These are phyloP conservation scores for Camelina sativa DNA, from an alignment of 345 rosid genomes.

Conservation along the genomic window DNA sequence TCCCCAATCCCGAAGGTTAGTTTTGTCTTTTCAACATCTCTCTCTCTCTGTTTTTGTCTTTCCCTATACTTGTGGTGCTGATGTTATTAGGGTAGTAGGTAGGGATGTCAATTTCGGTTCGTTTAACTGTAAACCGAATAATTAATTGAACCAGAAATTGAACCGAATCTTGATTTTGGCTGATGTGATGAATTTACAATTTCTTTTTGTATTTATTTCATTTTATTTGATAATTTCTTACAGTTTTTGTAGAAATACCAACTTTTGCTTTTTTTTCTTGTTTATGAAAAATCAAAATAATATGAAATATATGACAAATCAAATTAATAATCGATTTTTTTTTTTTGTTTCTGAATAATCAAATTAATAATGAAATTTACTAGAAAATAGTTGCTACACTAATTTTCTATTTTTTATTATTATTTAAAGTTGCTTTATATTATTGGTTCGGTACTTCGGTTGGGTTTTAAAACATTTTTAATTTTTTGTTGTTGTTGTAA, in stretches of 20 bases:
- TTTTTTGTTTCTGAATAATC: no score
- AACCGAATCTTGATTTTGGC: neutral
- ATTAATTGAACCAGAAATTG: neutral
- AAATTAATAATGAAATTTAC: neutral
- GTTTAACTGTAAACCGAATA: slow-evolving; percentile 1
- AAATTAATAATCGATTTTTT: no score
- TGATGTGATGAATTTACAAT: neutral
- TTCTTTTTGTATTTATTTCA: neutral
- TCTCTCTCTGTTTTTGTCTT: neutral
- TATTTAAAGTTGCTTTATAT: neutral
- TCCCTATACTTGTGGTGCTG: neutral
- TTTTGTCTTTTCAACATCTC: slow-evolving; percentile 6
- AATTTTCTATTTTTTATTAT: neutral
- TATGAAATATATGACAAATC: no score
- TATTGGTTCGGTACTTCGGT: neutral
- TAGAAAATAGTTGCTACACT: neutral
- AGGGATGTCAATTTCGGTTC: slow-evolving; percentile 13
- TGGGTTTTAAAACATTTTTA: neutral
- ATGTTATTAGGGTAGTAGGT: neutral
- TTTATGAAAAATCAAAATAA: no score
- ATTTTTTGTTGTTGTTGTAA: slow-evolving; percentile 4
- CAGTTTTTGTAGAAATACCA: no score
- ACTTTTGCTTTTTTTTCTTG: no score
- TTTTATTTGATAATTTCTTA: no score
- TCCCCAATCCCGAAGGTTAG: slow-evolving; percentile 84